A percentile compares a stretch with the other conserved stretches of the same genome.
Conservation (phyloP, 495 filamentous ascomycete species). For the Copromyces sp. region DNA sequence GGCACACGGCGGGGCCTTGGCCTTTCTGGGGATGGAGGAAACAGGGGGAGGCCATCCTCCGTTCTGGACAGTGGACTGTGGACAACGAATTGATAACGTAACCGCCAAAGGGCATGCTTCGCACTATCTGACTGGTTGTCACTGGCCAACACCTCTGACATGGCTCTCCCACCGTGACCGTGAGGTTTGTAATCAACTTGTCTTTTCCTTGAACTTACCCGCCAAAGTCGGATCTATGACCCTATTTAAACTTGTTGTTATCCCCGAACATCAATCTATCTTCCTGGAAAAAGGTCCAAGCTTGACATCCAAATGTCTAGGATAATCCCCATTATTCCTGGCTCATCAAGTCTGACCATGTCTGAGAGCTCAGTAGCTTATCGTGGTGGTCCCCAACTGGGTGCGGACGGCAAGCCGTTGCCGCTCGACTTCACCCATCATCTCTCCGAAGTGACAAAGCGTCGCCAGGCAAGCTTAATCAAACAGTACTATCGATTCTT, state of each 20-base stretch:
- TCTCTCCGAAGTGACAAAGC: slow-evolving; percentile 55
- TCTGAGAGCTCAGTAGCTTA: not conserved
- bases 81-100: not conserved
- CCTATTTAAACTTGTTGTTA: not conserved
- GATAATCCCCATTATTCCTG: not conserved
- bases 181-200: not conserved
- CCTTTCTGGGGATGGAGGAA: not conserved
- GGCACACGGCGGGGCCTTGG: not conserved
- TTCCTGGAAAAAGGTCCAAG: not conserved
- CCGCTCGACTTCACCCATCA: slow-evolving; percentile 74
- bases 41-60: not conserved
- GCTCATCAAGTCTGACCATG: not conserved
- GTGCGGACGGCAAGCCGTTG: slow-evolving; percentile 24
- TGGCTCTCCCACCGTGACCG: not conserved
- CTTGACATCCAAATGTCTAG: not conserved
- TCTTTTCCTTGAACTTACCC: not conserved
- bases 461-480: slow-evolving; percentile 50
- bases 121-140: not conserved
- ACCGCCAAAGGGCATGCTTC: not conserved
- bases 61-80: not conserved
- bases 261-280: not conserved
- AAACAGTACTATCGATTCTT: slow-evolving; percentile 85
- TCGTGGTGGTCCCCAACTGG: not conserved
- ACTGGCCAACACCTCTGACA: not conserved
- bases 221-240: not conserved